Conservation (phyloP, 148 eudicot genomes). For the Diospyros kaki region DNA sequence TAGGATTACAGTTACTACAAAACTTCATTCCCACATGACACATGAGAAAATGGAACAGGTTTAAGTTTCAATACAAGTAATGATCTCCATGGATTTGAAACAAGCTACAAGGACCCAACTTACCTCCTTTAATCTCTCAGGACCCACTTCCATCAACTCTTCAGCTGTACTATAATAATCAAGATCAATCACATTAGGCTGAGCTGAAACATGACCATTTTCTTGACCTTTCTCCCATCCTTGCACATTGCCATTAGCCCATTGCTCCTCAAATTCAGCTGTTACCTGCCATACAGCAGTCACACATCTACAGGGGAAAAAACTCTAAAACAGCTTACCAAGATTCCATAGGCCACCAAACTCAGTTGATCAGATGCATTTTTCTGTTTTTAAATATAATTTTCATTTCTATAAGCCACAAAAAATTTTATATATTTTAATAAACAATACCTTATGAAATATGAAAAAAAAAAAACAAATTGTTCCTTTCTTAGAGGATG, state of each 20-base stretch:
- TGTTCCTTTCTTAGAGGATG: neutral
- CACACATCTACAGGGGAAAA: neutral
- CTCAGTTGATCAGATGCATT: neutral
- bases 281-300: slow-evolving; percentile 41
- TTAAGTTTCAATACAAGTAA: neutral
- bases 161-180: slow-evolving; percentile 80
- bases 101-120: slow-evolving; percentile 5
- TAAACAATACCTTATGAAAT: no score
- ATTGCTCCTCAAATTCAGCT: slow-evolving; percentile 90
- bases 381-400: neutral
- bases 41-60: neutral
- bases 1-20: no score
- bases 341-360: no score
- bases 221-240: slow-evolving; percentile 80
- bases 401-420: no score
- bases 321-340: neutral
- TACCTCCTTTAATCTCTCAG: slow-evolving; percentile 93
- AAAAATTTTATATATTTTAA: no score
- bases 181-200: slow-evolving; percentile 58
- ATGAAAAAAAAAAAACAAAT: no score
- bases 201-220: slow-evolving; percentile 51
- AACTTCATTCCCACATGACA: no score
- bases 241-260: slow-evolving; percentile 59
- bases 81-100: neutral
- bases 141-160: slow-evolving; percentile 85